These are phyloP conservation scores for Cronartium ribicola DNA, from an alignment of 1,284 basidiomycete species.

Conservation along the genomic window DNA sequence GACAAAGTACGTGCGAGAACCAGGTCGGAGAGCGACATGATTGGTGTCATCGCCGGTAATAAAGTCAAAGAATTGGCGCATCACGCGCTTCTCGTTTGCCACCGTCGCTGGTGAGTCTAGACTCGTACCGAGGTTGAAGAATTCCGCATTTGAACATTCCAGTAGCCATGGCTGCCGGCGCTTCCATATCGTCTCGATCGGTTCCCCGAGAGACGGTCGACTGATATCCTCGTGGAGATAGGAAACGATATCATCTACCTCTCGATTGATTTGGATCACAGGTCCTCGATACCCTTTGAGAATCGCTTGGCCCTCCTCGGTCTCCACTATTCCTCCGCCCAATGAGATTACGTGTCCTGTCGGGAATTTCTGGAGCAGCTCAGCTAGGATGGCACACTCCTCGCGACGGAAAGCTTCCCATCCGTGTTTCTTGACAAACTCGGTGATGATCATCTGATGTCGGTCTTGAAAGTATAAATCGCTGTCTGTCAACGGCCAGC, in stretches of 20 bases:
- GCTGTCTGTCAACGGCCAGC: constrained; percentile 79
- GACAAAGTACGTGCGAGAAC: constrained; percentile 77
- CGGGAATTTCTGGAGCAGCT: constrained; percentile 49
- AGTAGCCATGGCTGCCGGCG: constrained; percentile 81
- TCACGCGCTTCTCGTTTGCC: constrained; percentile 49
- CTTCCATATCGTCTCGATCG: constrained; percentile 73
- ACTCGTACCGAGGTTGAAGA: constrained; percentile 66
- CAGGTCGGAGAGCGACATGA: constrained; percentile 57
- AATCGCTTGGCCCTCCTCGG: constrained; percentile 65
- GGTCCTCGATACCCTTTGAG: constrained; percentile 63
- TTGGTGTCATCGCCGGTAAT: constrained; percentile 67
- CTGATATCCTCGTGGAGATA: constrained; percentile 73
- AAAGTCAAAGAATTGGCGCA: constrained; percentile 74
- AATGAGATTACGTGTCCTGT: constrained; percentile 74
- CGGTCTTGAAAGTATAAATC: constrained; percentile 72
- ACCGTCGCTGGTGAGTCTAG: constrained; percentile 47
- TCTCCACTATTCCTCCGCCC: constrained; percentile 95
- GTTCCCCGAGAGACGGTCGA: constrained; percentile 67
- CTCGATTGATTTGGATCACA: constrained; percentile 66
- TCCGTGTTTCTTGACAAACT: constrained; percentile 71
- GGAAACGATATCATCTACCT: constrained; percentile 65
- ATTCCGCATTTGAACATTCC: constrained; percentile 79
- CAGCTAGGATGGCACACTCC: constrained; percentile 52
- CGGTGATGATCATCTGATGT: constrained; percentile 63
- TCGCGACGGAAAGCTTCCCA: constrained; percentile 70